Evolutionary conservation across 176 grass and related monocot species (phyloP), one percentile per base, ranked within the genome.

Genomic region (Cymbopogon citratus): DNA sequence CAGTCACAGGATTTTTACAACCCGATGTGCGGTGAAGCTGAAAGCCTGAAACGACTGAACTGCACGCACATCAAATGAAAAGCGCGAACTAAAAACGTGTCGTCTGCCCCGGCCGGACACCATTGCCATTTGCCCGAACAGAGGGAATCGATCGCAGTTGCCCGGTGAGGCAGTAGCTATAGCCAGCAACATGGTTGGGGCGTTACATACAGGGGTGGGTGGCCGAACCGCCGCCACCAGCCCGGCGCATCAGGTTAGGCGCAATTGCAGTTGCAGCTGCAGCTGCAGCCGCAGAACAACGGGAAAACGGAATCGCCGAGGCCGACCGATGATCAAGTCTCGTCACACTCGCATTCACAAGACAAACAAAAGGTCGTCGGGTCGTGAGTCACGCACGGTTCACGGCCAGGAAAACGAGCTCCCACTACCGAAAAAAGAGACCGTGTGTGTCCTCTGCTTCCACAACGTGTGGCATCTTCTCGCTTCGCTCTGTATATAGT

Each of bases 391-490:
- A 15, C 28, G 19, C 69, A 72, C 69, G 41, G 26, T 18, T 10
- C 33, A 12, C 23, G 31, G 16, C 70, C 43, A 4, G 13, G n/a
- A 60, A 49, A 15, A 77, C 65, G 27, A 27, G 35, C 63, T 38
- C 29, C 73, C 83, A 78, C 72, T 59, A 28, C n/a, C 19, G 16
- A 41, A 77, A 71, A 41, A 0, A 16, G 44, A n/a, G n/a, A n/a
- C n/a, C n/a, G n/a, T n/a, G n/a, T n/a, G n/a, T n/a, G 2, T 43
- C 27, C n/a, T 33, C 43, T 78, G 72, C 72, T 82, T 85, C 73
- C 66, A 89, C 65, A 78, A 82, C 73, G 65, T 18, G 21, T 65
- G 73, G 71, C 85, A 76, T 87, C 77, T 81, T 31, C 59, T n/a
- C n/a, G n/a, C n/a, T n/a, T n/a, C n/a, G n/a, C n/a, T n/a, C n/a